phyloP scores from a whole-genome alignment of 306 rosid genomes.

The Fragaria vesca region DNA sequence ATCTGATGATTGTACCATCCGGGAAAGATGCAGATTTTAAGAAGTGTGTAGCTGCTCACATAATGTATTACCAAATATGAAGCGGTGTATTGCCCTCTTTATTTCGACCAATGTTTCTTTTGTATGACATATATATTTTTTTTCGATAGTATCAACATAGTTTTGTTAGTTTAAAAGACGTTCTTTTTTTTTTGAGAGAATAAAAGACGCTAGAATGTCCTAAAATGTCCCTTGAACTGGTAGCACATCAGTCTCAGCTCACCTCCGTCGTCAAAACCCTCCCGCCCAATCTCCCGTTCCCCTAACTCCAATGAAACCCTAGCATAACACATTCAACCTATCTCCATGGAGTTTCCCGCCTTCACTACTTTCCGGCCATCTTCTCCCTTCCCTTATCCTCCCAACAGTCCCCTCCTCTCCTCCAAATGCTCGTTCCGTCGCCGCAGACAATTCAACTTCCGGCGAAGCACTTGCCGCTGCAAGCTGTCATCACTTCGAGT shows the following conservation, averaged over 20 bases:
- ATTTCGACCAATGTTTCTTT: no score
- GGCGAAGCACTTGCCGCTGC: constrained; percentile 16
- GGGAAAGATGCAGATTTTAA: no score
- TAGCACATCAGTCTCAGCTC: background rate
- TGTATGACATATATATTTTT: no score
- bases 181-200: no score
- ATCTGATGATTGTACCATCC: no score
- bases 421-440: constrained; percentile 22
- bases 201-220: no score
- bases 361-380: constrained; percentile 34
- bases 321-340: background rate
- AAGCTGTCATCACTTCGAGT: constrained; percentile 32
- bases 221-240: background rate
- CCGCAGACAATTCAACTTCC: constrained; percentile 19
- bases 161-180: no score
- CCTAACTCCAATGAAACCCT: background rate
- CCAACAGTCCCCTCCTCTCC: constrained; percentile 33
- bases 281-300: constrained; percentile 10
- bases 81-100: no score
- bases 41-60: no score
- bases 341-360: constrained; percentile 50
- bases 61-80: no score
- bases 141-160: no score
- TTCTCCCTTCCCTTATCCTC: constrained; percentile 36
- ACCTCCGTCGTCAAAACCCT: background rate